phyloP scores from a whole-genome alignment of 495 filamentous ascomycete genomes.

The Letharia lupina region DNA sequence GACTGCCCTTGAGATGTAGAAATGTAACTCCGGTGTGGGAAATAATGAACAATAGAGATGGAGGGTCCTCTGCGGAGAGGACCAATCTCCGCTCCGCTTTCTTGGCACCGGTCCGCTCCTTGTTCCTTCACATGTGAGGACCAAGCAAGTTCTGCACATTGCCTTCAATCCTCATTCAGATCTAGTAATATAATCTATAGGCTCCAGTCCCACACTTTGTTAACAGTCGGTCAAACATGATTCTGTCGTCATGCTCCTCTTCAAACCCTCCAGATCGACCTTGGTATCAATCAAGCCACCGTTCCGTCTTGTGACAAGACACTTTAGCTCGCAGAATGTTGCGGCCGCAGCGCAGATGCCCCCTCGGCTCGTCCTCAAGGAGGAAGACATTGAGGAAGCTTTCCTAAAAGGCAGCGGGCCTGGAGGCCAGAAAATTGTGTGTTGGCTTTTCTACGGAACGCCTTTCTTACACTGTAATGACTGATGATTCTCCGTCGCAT shows the following conservation, averaged over 20 bases:
- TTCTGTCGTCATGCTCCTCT: not conserved
- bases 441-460: slow-evolving; percentile 8
- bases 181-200: not conserved
- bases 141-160: not conserved
- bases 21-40: no score
- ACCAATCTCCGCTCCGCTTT: no score
- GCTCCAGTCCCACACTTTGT: not conserved
- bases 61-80: no score
- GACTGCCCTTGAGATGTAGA: no score
- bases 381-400: slow-evolving; percentile 68
- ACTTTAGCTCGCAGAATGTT: not conserved
- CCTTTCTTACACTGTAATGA: not conserved
- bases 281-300: not conserved
- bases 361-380: slow-evolving; percentile 62
- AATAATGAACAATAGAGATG: no score
- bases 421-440: slow-evolving; percentile 85
- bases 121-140: not conserved
- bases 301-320: not conserved
- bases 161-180: not conserved
- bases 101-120: not conserved
- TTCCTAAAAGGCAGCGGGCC: slow-evolving; percentile 91
- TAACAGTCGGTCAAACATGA: not conserved
- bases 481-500: not conserved
- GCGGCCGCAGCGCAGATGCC: slow-evolving; percentile 52
- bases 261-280: not conserved